Evolutionary conservation across 140 eudicot species (phyloP).

Genomic region (Ambrosia hybrid): DNA sequence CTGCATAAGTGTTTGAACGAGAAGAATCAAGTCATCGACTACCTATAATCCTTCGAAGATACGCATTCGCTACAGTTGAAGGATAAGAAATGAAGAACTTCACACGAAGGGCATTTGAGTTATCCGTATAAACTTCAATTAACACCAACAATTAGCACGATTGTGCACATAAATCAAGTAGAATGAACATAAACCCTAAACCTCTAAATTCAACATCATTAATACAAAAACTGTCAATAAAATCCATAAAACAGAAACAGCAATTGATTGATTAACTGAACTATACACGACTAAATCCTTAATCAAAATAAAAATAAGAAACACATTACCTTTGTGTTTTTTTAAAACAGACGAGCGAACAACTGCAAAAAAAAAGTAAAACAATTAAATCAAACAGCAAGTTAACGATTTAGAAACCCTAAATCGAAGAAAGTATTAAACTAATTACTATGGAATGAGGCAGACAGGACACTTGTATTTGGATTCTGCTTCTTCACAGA

Average conservation of each 20-base stretch:
- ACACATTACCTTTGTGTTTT: constrained; percentile 36
- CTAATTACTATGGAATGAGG: constrained; percentile 55
- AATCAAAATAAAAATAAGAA: background rate
- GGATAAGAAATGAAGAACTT: background rate
- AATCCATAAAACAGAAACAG: background rate
- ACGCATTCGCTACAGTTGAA: background rate
- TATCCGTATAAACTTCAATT: no score
- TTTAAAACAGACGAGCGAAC: no score
- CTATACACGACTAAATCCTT: no score
- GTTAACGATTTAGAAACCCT: constrained; percentile 2
- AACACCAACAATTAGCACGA: background rate
- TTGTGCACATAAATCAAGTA: background rate
- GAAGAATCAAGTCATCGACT: constrained; percentile 1
- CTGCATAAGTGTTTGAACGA: background rate
- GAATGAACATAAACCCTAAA: constrained; percentile 10
- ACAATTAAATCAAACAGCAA: background rate
- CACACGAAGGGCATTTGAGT: background rate
- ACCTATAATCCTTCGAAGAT: background rate
- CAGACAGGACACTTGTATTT: constrained; percentile 81
- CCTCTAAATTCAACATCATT: background rate
- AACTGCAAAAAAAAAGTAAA: constrained; percentile 23
- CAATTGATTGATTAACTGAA: background rate
- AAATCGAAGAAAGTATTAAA: background rate
- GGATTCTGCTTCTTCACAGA: constrained; percentile 66
- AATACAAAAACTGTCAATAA: background rate